A percentile compares a stretch with the other conserved stretches of the same genome.
Conservation (phyloP, 1,139 yeast species). For the Nadsonia commutata region DNA sequence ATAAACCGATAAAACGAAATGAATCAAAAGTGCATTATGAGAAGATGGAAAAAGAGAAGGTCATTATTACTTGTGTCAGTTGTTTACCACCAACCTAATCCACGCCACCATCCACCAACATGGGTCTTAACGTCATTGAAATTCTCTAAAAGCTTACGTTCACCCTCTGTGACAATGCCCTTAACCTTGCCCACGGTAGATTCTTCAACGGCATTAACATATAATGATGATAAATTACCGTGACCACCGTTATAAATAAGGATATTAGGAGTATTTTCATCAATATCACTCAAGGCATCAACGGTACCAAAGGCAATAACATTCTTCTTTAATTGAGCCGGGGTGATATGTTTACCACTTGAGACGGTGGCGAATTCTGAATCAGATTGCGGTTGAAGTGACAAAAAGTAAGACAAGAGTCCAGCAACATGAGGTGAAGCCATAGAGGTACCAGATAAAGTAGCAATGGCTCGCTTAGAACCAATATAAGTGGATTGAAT, state of each 20-base stretch:
- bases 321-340: slow-evolving; percentile 80
- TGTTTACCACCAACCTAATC: too few relatives aligned
- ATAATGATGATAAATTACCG: slow-evolving; percentile 56
- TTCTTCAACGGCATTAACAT: too few relatives aligned
- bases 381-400: slow-evolving; percentile 74
- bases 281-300: slow-evolving; percentile 53
- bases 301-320: slow-evolving; percentile 66
- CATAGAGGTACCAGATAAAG: slow-evolving; percentile 96
- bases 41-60: too few relatives aligned
- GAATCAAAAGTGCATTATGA: too few relatives aligned
- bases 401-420: slow-evolving; percentile 65
- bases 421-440: slow-evolving; percentile 97
- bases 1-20: too few relatives aligned
- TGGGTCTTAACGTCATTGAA: too few relatives aligned
- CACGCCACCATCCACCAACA: too few relatives aligned
- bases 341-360: slow-evolving; percentile 40
- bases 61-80: too few relatives aligned
- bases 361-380: slow-evolving; percentile 57
- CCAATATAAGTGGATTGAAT: slow-evolving; percentile 58
- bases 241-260: slow-evolving; percentile 93
- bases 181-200: too few relatives aligned
- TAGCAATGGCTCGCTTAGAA: slow-evolving; percentile 68
- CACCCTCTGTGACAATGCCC: too few relatives aligned
- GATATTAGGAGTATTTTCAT: slow-evolving; percentile 73
- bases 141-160: too few relatives aligned